Evolutionary conservation across 208 protist genomes (phyloP).

Genomic region (Paratrypanosoma confusum): DNA sequence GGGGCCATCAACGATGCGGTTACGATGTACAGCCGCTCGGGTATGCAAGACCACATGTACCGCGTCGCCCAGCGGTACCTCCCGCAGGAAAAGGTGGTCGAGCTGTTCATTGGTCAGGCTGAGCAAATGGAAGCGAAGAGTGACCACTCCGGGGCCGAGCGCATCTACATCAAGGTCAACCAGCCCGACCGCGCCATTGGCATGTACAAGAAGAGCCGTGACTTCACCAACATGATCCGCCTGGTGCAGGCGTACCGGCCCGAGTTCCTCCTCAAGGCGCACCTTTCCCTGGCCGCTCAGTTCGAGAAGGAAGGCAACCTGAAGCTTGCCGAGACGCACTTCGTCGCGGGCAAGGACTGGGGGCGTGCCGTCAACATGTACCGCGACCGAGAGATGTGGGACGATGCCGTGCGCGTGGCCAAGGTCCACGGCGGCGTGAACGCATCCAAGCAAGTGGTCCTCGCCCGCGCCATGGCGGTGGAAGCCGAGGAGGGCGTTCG

Average conservation of each 20-base stretch:
- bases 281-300: conserved; percentile 91
- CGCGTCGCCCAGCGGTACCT: conserved; percentile 88
- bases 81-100: conserved; percentile 75
- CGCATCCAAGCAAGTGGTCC: conserved; percentile 90
- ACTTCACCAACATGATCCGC: conserved; percentile 91
- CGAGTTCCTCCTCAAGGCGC: conserved; percentile 90
- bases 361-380: conserved; percentile 97
- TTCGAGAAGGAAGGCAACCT: conserved; percentile 92
- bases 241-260: conserved; percentile 88
- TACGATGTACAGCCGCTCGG: conserved; percentile 92
- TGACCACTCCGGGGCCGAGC: conserved; percentile 92
- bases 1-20: conserved; percentile 84
- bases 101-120: conserved; percentile 90
- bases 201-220: conserved; percentile 91
- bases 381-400: conserved; percentile 91
- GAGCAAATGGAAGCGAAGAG: conserved; percentile 89
- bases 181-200: conserved; percentile 95
- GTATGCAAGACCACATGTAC: conserved; percentile 92
- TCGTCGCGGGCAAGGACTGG: conserved; percentile 92
- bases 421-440: conserved; percentile 91
- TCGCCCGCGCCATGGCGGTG: conserved; percentile 85
- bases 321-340: conserved; percentile 92
- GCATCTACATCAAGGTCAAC: conserved; percentile 92
- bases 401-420: conserved; percentile 96
- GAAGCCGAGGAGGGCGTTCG: conserved; percentile 92